Base-by-base conservation (phyloP, 2,329 filamentous ascomycete genomes). In the Trichoderma breve region DNA sequence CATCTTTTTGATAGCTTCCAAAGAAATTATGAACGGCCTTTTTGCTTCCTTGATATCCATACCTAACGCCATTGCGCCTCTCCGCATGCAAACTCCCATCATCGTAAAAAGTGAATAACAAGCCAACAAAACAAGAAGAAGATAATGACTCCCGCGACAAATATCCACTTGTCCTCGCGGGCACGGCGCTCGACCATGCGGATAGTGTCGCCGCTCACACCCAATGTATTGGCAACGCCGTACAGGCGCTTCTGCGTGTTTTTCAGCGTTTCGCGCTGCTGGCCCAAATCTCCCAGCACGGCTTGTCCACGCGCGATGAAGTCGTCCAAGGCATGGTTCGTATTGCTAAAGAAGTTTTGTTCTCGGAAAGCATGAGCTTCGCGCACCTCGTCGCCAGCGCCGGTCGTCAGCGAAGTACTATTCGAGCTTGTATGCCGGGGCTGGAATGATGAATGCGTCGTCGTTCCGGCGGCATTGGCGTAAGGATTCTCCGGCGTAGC, bases 121-220 rank as follows among this genome's bases (percentile, higher is more conserved):
- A 96, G 83, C 90, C 94, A 98, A 82, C 95, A 97, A 80, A 99
- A 99, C 47, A 88, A 79, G 77, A 98, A 93, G 81, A 99, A 99
- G 43, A 96, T 82, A 6, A 97, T 82, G 3, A 95, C 94, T 0
- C 96, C 94, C 0, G 85, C 92, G 87, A 92, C 93, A 81, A 99
- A 99, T 43, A 99, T 97, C 94, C 95, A 98, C 83, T 98, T 98
- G 81, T 99, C 96, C 84, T 98, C 93, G 81, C 90, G 92, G 65
- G 96, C 94, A 74, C 96, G 87, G 76, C 96, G 85, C 83, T 98
- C 95, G 55, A 99, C 92, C 94, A 96, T 98, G 61, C 96, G 90
- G 75, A 99, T 99, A 2, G 96, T 99, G 80, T 98, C 95, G 24
- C 95, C 95, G 78, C 93, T 97, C 73, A 99, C 89, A 0, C 96